Evolutionary conservation across 805 yeast species (phyloP).

Genomic region (Saccharomycodes ludwigii): DNA sequence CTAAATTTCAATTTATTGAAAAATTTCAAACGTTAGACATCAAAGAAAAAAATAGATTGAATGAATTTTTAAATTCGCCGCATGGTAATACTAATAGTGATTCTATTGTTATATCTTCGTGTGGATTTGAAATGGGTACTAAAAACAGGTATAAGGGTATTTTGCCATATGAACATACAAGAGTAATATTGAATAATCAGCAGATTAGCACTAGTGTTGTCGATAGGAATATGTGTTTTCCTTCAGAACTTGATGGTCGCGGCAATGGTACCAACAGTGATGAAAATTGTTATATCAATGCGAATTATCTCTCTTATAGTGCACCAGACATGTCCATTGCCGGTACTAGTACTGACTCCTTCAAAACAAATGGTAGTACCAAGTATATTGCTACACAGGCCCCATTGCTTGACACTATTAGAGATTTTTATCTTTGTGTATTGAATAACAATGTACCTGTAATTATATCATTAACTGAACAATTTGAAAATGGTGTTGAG

Average conservation of each 20-base stretch:
- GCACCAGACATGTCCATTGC: constrained; percentile 14
- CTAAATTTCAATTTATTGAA: constrained; percentile 24
- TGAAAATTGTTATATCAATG: constrained; percentile 64
- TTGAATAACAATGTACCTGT: constrained; percentile 50
- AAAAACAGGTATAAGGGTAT: constrained; percentile 86
- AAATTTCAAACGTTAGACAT: constrained; percentile 57
- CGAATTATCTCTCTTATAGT: constrained; percentile 47
- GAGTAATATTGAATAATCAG: constrained; percentile 45
- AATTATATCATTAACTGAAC: constrained; percentile 64
- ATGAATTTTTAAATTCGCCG: constrained; percentile 24
- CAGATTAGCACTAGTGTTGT: background rate
- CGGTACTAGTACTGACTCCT: background rate
- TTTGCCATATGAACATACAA: constrained; percentile 73
- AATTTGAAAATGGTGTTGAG: constrained; percentile 60
- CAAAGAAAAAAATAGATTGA: constrained; percentile 56
- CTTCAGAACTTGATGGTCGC: background rate
- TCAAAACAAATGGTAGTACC: constrained; percentile 15
- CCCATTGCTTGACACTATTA: constrained; percentile 60
- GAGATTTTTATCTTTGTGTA: constrained; percentile 78
- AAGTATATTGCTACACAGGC: constrained; percentile 85
- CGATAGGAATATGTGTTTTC: background rate
- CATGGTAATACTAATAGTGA: background rate
- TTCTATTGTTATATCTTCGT: constrained; percentile 32
- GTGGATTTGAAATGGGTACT: constrained; percentile 66
- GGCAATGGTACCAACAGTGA: constrained; percentile 7